These are phyloP conservation scores for Talaromyces borbonicus DNA, from an alignment of 495 filamentous ascomycete species.

Conservation along the genomic window DNA sequence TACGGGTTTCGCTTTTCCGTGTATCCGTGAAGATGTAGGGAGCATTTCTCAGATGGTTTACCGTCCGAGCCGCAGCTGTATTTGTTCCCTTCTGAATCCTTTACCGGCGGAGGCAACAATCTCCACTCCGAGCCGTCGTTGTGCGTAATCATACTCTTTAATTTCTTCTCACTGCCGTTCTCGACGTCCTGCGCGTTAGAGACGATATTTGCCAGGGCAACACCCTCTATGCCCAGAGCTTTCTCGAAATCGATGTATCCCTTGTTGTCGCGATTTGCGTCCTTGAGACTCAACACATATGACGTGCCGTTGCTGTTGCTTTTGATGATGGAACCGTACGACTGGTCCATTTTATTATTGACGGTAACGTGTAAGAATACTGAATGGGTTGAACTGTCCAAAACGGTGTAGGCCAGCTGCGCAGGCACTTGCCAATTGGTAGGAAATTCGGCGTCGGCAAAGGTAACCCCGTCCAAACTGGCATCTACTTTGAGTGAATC, in stretches of 20 bases:
- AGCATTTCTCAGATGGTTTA: slow-evolving; percentile 51
- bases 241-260: slow-evolving; percentile 96
- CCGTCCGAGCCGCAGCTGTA: slow-evolving; percentile 55
- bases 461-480: slow-evolving; percentile 71
- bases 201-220: slow-evolving; percentile 78
- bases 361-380: slow-evolving; percentile 87
- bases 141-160: slow-evolving; percentile 85
- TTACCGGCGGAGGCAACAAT: slow-evolving; percentile 53
- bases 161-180: slow-evolving; percentile 60
- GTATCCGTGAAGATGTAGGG: slow-evolving; percentile 88
- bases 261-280: slow-evolving; percentile 61
- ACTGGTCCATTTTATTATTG: slow-evolving; percentile 44
- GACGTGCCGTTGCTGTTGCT: slow-evolving; percentile 97
- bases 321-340: slow-evolving; percentile 85
- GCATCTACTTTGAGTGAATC: slow-evolving; percentile 65
- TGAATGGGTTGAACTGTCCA: slow-evolving; percentile 86
- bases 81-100: slow-evolving; percentile 58
- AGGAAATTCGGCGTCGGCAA: slow-evolving; percentile 80
- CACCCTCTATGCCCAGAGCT: slow-evolving; percentile 82
- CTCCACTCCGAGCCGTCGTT: slow-evolving; percentile 89
- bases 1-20: slow-evolving; percentile 72
- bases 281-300: slow-evolving; percentile 70
- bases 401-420: slow-evolving; percentile 78
- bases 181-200: slow-evolving; percentile 53
- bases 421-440: slow-evolving; percentile 65